Base-by-base conservation (phyloP, 2,329 filamentous ascomycete genomes). In the Cytospora chrysosperma region DNA sequence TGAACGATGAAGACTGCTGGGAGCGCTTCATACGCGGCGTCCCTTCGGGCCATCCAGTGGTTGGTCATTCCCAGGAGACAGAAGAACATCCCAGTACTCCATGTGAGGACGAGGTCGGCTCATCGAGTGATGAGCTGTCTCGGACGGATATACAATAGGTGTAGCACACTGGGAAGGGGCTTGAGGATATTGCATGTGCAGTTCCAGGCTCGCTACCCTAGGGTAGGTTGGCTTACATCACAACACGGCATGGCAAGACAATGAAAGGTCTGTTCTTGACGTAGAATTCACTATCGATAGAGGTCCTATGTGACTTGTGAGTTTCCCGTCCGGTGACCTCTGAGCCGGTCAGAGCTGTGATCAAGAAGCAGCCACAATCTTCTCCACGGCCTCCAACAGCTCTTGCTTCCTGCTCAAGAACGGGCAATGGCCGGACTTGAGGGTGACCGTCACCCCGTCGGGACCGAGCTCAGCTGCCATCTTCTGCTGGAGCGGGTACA, bases 1-100 rank as follows among this genome's bases (percentile, higher is more conserved):
- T 75, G 61, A 47, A 34, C 7, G 68, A 73, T 59, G 34, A 65
- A 2, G 55, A 62, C 26, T 75, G 72, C 49, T 75, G 72, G 72
- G 61, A 68, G 13, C 26, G 58, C 4, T 69, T 74, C 26, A 43
- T 56, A 13, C 37, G 34, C 5, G 64, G 27, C 7, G 7, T 17
- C 2, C 12, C 60, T 17, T 8, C 4, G 27, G 15, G 8, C 4
- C 19, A 19, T 8, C 7, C 53, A 17, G 10, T 13, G n/a, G n/a
- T 27, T 3, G 40, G n/a, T 6, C 15, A n/a, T 15, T 17, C 34
- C 4, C 27, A 12, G 58, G 49, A 54, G 27, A 4, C 26, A 8
- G 53, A 61, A 24, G 32, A 55, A 8, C 4, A 26, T 24, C 19
- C 9, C 10, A 26, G 30, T n/a, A 28, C 7, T 37, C 2, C 2